Evolutionary conservation across 352 stramenopile species (phyloP), one percentile per base, ranked within the genome.

Genomic region (Globisporangium cylindrosporum): DNA sequence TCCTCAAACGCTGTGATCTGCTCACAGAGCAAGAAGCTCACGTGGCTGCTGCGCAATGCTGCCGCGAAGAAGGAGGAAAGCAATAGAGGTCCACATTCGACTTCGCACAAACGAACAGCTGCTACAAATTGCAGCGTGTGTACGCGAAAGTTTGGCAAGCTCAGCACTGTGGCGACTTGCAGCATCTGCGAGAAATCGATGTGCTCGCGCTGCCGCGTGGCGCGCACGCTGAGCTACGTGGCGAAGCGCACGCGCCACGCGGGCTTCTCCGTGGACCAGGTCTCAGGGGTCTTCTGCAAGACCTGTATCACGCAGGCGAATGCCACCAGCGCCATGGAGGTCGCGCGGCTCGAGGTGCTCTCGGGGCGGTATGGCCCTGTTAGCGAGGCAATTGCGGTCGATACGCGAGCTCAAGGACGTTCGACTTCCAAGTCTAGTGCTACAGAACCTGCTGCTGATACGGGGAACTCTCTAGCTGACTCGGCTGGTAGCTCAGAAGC

Each of bases 11-110:
- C 61, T 10, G 62, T 70, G 5, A 22, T 64, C 15, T 79, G 69
- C 49, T 66, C 75, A 2, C 67, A 81, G 22, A 76, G 73, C 62
- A 78, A 81, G 64, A 81, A 79, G 65, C 72, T 81, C 32, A 55
- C 70, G 60, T 79, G 65, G 65, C 59, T 81, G 18, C 64, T 78
- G 51, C 58, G 61, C 9, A 61, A 68, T 20, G 36, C 15, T 8
- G 15, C 53, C 12, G 20, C n/a, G 22, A 60, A 34, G 18, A 27
- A 34, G 25, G 15, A 59, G 15, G 14, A 34, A 15, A 60, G 24
- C 3, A 60, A 43, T 25, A 60, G 15, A 24, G 41, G 27, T 48
- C 56, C 10, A n/a, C 29, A n/a, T 3, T 59, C 60, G 24, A 58
- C 57, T 15, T 29, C 56, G 46, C 57, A 51, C 24, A 22, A 20